A percentile compares a stretch with the other conserved stretches of the same genome.
These are phyloP conservation scores for Thymus quinquecostatus DNA, from an alignment of 257 asterid genomes.

Conservation along the genomic window DNA sequence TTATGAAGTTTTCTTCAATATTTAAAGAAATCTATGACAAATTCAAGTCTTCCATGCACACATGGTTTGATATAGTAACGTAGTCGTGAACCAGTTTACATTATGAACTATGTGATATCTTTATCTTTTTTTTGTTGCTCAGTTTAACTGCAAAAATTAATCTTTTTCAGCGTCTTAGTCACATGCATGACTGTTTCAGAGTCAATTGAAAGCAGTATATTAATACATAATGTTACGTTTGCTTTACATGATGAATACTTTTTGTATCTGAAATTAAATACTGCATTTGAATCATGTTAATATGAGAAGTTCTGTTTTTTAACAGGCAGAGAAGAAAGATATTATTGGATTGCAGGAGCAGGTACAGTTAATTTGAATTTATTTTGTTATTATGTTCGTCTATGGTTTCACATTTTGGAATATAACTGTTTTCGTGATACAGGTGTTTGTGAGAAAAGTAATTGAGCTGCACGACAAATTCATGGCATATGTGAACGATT, in stretches of 20 bases:
- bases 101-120: conserved; percentile 8
- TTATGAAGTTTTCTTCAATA: conserved; percentile 15
- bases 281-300: conserved; percentile 24
- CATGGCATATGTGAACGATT: conserved; percentile 86
- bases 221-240: background rate
- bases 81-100: background rate
- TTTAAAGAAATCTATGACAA: conserved; percentile 6
- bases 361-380: conserved; percentile 45
- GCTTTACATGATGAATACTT: background rate
- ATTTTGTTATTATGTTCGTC: background rate
- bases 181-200: background rate
- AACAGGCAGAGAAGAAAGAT: conserved; percentile 94
- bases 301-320: conserved; percentile 27
- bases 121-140: background rate
- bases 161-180: background rate
- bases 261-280: background rate
- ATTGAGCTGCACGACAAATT: conserved; percentile 96
- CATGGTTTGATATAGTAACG: background rate
- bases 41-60: background rate
- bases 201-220: too few relatives aligned
- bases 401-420: conserved; percentile 29
- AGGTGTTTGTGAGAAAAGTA: conserved; percentile 93
- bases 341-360: conserved; percentile 92
- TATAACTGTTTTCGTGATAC: conserved; percentile 34
- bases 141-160: background rate